phyloP scores from a whole-genome alignment of 1,284 basidiomycete genomes.

The Fomitiporia mediterranea region DNA sequence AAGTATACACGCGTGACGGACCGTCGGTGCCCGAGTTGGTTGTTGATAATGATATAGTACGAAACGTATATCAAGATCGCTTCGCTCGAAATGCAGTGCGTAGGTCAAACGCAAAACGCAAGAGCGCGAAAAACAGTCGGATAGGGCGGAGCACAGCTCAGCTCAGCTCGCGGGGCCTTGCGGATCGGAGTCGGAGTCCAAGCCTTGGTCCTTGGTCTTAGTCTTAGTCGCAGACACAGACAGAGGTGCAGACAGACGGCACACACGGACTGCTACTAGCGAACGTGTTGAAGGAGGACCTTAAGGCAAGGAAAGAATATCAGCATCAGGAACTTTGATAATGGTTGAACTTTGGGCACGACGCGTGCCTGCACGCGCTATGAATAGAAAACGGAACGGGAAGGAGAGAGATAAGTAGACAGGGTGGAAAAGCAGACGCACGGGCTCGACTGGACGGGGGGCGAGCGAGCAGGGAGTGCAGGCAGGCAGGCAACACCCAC shows the following conservation, averaged over 20 bases:
- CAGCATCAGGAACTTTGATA: no score
- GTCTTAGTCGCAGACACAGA: background rate
- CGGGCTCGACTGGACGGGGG: background rate
- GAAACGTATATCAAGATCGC: no score
- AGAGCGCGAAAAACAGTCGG: background rate
- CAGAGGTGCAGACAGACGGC: background rate
- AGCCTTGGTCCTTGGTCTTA: no score
- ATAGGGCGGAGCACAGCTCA: constrained; percentile 9
- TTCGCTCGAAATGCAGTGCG: background rate
- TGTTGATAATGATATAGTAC: no score
- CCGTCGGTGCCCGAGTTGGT: background rate
- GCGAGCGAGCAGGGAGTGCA: background rate
- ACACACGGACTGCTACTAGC: background rate
- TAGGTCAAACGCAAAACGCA: constrained; percentile 1
- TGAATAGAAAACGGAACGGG: no score
- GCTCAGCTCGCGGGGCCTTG: constrained; percentile 9
- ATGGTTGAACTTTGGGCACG: no score
- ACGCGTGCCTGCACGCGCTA: background rate
- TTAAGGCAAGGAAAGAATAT: background rate
- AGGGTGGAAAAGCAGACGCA: background rate
- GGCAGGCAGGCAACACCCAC: no score
- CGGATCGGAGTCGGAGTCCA: background rate
- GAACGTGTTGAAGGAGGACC: background rate
- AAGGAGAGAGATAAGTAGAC: background rate
- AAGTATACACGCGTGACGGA: background rate